Conservation (phyloP, 2,329 filamentous ascomycete species). For the Alternaria triticina region DNA sequence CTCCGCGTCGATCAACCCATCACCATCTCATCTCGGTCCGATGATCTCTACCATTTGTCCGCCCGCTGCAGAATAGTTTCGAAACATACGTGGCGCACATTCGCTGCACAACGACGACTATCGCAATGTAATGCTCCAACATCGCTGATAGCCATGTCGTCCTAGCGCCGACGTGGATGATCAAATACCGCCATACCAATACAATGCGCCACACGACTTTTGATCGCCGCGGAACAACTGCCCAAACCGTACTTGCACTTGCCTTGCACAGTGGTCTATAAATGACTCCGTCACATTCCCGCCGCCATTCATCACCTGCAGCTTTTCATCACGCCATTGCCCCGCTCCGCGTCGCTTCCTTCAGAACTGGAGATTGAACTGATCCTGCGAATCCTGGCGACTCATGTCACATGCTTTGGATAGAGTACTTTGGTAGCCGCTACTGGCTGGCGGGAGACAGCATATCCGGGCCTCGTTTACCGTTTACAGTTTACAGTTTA, state of each 20-base stretch:
- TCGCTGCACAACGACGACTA: neutral
- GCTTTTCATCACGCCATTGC: neutral
- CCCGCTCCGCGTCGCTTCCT: conserved; percentile 2
- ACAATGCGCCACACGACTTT: neutral
- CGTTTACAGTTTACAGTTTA: neutral
- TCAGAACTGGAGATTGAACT: neutral
- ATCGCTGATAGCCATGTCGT: neutral
- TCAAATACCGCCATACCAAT: neutral
- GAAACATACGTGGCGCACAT: neutral
- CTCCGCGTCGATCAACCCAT: neutral
- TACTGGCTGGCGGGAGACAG: neutral
- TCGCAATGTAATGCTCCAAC: neutral
- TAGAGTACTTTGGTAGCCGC: neutral
- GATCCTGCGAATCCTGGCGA: neutral
- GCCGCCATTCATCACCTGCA: neutral
- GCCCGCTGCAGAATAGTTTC: neutral
- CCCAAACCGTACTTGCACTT: neutral
- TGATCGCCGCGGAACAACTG: neutral
- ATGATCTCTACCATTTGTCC: neutral
- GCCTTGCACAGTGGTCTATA: neutral
- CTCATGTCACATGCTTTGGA: neutral
- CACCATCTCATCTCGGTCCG: neutral
- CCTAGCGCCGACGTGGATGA: neutral
- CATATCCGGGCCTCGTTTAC: neutral
- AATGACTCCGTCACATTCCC: neutral